Base-by-base conservation (phyloP, 768 basidiomycete genomes). In the Exidia glandulosa region DNA sequence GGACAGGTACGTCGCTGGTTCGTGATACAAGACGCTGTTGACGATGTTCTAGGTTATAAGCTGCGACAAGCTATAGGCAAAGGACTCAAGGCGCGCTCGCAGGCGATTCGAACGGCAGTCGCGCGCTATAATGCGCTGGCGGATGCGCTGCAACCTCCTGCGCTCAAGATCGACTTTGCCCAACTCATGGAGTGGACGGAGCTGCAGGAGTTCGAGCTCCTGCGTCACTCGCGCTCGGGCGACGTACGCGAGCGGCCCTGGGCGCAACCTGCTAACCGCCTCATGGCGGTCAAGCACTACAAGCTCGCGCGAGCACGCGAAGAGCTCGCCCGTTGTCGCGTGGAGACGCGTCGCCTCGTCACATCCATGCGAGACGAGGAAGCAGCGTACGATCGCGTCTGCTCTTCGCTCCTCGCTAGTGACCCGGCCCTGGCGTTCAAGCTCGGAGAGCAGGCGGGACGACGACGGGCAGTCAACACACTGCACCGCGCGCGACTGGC, bases 221-320 rank as follows among this genome's bases (percentile, higher is more conserved):
- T 74, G 1, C 61, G 60, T 4, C 63, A 71, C 37, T 65, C 68
- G 1, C 60, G 65, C 4, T 10, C 12, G 5, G 32, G 63, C 23
- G 67, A 72, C 25, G 57, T 73, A n/a, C 58, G 30, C 4, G 33
- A 65, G 0, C 64, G 63, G 56, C 65, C 61, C 2, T 75, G 73
- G 73, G 63, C 64, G 0, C 29, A 65, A 2, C 68, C 76, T 14
- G 73, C 78, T 68, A 79, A 79, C 60, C 47, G 69, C 12, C 63
- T 67, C 61, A 58, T 63, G 1, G 67, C 70, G 56, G 66, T 68
- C 19, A 56, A 65, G 2, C 63, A 71, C 56, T 67, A 70, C 54
- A 67, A 68, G n/a, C 67, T 76, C 27, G 52, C 64, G 33, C 65
- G 65, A 7, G 72, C 74, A 0, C 37, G 61, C 2, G 71, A 75